Base-by-base conservation (phyloP, 139 green algal species). In the Picochlorum sp. region DNA sequence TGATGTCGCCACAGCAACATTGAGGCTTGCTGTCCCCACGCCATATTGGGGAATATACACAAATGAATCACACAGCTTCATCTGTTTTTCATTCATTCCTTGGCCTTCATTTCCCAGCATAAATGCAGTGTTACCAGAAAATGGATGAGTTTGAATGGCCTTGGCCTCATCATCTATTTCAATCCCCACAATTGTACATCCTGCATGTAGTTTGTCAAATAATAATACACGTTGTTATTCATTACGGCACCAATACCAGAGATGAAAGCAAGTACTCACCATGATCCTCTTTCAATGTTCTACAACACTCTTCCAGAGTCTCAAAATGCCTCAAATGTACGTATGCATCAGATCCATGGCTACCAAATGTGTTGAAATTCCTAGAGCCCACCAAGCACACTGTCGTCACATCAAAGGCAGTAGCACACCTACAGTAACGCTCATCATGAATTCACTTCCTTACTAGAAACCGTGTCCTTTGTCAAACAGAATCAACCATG, bases 1-100 rank as follows among this genome's bases (percentile, higher is more conserved):
- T 45, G 83, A 89, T 7, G 84, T 79, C 2, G 92, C 92, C 2
- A 96, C 86, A 0, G 88, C 78, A 16, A 98, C 92, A 55, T 98
- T 98, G n/a, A 98, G 83, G 1, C 83, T 94, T 0, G 92, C 92
- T 2, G 92, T 98, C 10, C 92, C 92, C 1, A 63, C 8, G 0
- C 91, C 90, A 52, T 91, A 78, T 74, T 91, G 84, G 3, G 84
- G 76, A 15, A 97, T 98, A 79, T 98, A 98, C 23, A 97, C 81
- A 65, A 96, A 93, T 6, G 63, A 51, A 58, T 98, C 90, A 74
- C 92, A 98, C 10, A 92, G 45, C 11, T 59, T 61, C 65, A 92
- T 81, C 77, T 98, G 86, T 5, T 72, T 71, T 6, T 77, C 60
- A n/a, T 66, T 86, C 59, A 98, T 55, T 10, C 92, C 92, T 20